phyloP scores from a whole-genome alignment of 2,329 filamentous ascomycete species.

The Sporothrix brasiliensis region DNA sequence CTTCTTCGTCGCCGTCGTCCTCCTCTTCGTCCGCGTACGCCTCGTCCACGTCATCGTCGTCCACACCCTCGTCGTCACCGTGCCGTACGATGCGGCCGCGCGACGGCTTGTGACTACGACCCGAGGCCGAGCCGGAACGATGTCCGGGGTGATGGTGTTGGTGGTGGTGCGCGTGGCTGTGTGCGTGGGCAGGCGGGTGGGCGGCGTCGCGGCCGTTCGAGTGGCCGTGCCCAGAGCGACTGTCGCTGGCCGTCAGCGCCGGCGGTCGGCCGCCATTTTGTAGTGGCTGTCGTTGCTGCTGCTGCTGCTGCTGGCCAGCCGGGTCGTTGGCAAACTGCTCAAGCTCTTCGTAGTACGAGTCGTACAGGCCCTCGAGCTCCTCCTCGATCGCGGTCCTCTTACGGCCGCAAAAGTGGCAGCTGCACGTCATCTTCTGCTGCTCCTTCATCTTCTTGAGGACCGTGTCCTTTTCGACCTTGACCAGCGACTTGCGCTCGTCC shows the following conservation, averaged over 20 bases:
- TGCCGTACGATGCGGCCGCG: conserved; percentile 74
- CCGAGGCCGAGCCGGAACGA: neutral
- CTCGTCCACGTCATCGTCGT: conserved; percentile 43
- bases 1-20: conserved; percentile 62
- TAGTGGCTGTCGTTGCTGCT: neutral
- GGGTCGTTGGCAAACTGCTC: conserved; percentile 91
- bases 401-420: conserved; percentile 93
- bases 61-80: conserved; percentile 52
- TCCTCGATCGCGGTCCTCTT: conserved; percentile 98
- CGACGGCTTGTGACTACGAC: conserved; percentile 65
- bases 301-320: conserved; percentile 49
- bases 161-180: conserved; percentile 11
- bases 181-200: neutral
- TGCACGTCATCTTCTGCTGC: conserved; percentile 98
- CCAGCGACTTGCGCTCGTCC: conserved; percentile 89
- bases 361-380: conserved; percentile 94
- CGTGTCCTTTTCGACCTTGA: conserved; percentile 98
- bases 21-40: conserved; percentile 54
- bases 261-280: neutral
- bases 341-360: conserved; percentile 97
- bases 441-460: conserved; percentile 99
- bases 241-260: neutral
- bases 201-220: neutral
- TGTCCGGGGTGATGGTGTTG: conserved; percentile 8
- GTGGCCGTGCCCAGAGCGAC: neutral